Conservation (phyloP, 352 stramenopile species). For the Pythium sukuiense region DNA sequence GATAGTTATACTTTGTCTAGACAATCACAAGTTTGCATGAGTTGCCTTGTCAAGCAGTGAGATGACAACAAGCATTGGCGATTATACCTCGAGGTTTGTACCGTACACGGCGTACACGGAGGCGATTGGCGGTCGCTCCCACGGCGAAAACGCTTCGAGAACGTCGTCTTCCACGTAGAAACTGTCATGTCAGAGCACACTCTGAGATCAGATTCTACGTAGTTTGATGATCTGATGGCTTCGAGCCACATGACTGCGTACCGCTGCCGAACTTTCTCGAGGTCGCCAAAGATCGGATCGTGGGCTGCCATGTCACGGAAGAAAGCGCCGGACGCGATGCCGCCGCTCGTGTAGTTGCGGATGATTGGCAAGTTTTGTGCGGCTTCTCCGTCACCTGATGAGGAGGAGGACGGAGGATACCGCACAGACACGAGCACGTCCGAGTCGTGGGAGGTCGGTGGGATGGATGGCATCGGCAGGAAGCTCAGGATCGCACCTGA, state of each 20-base stretch:
- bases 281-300: slow-evolving; percentile 64
- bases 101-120: slow-evolving; percentile 79
- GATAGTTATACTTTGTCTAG: slow-evolving; percentile 72
- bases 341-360: slow-evolving; percentile 61
- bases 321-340: slow-evolving; percentile 66
- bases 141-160: slow-evolving; percentile 55
- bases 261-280: slow-evolving; percentile 54
- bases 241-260: slow-evolving; percentile 9
- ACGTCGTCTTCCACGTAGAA: slow-evolving; percentile 75
- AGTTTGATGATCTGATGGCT: no score
- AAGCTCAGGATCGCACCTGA: slow-evolving; percentile 72
- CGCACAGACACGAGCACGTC: slow-evolving; percentile 57
- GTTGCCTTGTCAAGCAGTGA: background rate
- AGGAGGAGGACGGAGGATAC: slow-evolving; percentile 25
- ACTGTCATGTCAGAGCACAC: slow-evolving; percentile 9
- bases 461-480: slow-evolving; percentile 58
- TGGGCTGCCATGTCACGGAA: slow-evolving; percentile 66
- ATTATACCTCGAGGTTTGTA: slow-evolving; percentile 64
- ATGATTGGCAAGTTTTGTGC: slow-evolving; percentile 14
- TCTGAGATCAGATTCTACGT: no score
- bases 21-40: background rate
- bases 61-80: background rate
- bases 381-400: background rate
- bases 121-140: slow-evolving; percentile 67
- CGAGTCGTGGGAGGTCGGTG: slow-evolving; percentile 48